Evolutionary conservation across 1,284 basidiomycete genomes (phyloP).

Genomic region (Moesziomyces sp.): DNA sequence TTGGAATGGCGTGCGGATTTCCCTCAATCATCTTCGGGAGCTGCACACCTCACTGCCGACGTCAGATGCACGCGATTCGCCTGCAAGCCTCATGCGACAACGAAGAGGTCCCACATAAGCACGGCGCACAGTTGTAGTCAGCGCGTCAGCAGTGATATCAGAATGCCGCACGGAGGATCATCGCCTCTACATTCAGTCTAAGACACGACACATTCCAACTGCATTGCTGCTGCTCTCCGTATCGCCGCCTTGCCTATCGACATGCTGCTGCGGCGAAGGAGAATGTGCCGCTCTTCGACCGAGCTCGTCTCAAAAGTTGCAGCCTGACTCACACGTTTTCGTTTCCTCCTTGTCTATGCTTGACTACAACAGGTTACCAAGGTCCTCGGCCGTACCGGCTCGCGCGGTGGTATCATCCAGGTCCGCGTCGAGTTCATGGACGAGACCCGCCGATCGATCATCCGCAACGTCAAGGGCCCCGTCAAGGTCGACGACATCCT

Average conservation of each 20-base stretch:
- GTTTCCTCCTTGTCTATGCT: not conserved
- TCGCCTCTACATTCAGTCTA: too few species aligned
- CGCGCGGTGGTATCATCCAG: slow-evolving; percentile 99
- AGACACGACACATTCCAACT: too few species aligned
- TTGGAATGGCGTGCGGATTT: too few species aligned
- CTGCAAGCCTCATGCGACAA: too few species aligned
- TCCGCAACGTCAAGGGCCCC: slow-evolving; percentile 99
- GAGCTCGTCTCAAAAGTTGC: not conserved
- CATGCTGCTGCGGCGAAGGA: slow-evolving; percentile 1
- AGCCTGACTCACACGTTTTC: slow-evolving; percentile 20
- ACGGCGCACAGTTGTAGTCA: too few species aligned
- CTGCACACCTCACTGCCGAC: too few species aligned
- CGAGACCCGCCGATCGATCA: slow-evolving; percentile 93
- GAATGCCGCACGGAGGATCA: too few species aligned
- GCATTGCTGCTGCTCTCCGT: not conserved
- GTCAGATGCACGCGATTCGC: too few species aligned
- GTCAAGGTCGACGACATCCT: slow-evolving; percentile 97
- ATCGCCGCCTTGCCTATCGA: not conserved
- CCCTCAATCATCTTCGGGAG: too few species aligned
- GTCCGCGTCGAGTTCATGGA: slow-evolving; percentile 99
- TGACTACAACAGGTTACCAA: slow-evolving; percentile 69
- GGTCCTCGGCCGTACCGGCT: slow-evolving; percentile 98
- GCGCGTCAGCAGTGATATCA: too few species aligned
- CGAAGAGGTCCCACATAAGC: too few species aligned
- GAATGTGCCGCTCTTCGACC: not conserved